Percentiles rank a stretch among this genome's conserved stretches.
Conservation (phyloP, 1,284 basidiomycete species). For the Marasmius fiardii region DNA sequence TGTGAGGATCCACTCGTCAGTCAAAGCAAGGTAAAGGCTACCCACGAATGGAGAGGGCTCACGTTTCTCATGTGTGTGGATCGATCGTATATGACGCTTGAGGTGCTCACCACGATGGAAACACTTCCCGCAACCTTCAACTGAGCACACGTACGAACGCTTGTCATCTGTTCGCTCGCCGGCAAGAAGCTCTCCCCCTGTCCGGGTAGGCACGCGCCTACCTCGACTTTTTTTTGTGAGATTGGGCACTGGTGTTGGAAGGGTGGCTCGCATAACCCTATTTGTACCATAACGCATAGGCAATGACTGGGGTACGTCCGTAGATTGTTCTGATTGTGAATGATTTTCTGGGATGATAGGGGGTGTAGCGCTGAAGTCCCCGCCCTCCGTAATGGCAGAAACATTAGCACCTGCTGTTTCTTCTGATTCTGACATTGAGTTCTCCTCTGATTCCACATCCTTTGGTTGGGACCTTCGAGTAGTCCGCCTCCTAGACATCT, state of each 20-base stretch:
- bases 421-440: background rate
- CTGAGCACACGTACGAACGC: slow-evolving; percentile 59
- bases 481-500: background rate
- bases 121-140: slow-evolving; percentile 66
- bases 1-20: slow-evolving; percentile 25
- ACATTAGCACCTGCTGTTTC: too few relatives aligned
- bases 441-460: background rate
- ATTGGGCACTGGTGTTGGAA: slow-evolving; percentile 66
- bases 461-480: background rate
- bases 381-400: too few relatives aligned
- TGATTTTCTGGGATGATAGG: background rate
- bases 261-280: background rate
- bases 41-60: slow-evolving; percentile 25
- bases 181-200: background rate
- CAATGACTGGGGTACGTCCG: background rate
- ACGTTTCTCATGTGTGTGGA: slow-evolving; percentile 81
- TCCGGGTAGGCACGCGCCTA: slow-evolving; percentile 55
- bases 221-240: slow-evolving; percentile 72
- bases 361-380: background rate
- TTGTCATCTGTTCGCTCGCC: background rate
- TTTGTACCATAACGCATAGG: background rate
- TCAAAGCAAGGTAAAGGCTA: background rate
- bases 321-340: background rate
- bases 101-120: slow-evolving; percentile 77
- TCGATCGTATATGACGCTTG: slow-evolving; percentile 72